Percentiles rank a stretch among this genome's conserved stretches.
Conservation (phyloP, 2,329 filamentous ascomycete genomes). For the Rutstroemia sydowiana region DNA sequence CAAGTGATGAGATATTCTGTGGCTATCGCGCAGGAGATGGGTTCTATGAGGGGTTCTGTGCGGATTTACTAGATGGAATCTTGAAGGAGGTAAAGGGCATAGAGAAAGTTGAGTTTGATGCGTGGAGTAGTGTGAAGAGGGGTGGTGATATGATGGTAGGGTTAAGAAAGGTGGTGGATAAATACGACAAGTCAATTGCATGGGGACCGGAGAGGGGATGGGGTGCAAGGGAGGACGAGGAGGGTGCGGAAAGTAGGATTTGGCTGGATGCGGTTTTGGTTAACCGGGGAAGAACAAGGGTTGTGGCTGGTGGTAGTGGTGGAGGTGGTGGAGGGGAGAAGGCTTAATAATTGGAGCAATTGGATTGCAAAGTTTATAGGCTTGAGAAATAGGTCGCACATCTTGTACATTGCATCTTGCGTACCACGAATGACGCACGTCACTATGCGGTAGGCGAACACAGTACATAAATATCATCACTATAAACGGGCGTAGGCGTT, state of each 20-base stretch:
- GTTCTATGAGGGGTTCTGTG: slow-evolving; percentile 64
- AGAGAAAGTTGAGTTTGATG: slow-evolving; percentile 60
- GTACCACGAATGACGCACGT: no score
- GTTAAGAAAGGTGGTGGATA: slow-evolving; percentile 45
- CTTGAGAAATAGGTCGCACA: no score
- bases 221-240: slow-evolving; percentile 39
- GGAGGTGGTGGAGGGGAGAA: neutral
- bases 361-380: no score
- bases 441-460: no score
- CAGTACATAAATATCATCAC: no score
- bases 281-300: slow-evolving; percentile 10
- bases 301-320: neutral
- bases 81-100: slow-evolving; percentile 50
- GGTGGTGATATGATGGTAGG: slow-evolving; percentile 56
- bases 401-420: no score
- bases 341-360: no score
- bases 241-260: slow-evolving; percentile 13
- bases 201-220: slow-evolving; percentile 65
- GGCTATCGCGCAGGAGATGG: slow-evolving; percentile 53
- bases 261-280: slow-evolving; percentile 22
- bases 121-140: slow-evolving; percentile 57
- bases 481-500: no score
- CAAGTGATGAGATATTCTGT: slow-evolving; percentile 58
- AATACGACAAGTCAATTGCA: slow-evolving; percentile 44
- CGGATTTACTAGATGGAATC: slow-evolving; percentile 48